phyloP scores from a whole-genome alignment of 176 grass and related monocot species.

The Tuctoria greenei region DNA sequence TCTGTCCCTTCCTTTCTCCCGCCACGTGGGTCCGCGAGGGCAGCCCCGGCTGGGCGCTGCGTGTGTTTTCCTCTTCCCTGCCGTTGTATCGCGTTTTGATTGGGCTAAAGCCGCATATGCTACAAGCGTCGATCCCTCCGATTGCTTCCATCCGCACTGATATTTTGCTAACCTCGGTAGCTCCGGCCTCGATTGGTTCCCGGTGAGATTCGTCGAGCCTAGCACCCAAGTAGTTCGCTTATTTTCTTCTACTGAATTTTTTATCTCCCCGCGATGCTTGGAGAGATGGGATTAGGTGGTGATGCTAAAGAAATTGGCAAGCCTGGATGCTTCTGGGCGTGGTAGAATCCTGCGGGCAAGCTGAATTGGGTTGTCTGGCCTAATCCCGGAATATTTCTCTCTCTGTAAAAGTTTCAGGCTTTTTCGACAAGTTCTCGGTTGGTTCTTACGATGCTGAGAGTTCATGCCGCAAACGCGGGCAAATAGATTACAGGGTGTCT shows the following conservation, averaged over 20 bases:
- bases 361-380: background rate
- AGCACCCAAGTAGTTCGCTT: background rate
- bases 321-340: conserved; percentile 32
- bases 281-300: conserved; percentile 14
- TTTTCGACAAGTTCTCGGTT: conserved; percentile 22
- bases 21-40: background rate
- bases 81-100: background rate
- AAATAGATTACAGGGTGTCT: background rate
- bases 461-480: conserved; percentile 27
- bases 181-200: background rate
- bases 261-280: background rate
- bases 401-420: conserved; percentile 1
- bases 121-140: background rate
- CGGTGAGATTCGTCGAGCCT: background rate
- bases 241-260: conserved; percentile 1
- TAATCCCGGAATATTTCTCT: conserved; percentile 39
- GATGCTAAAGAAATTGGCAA: background rate
- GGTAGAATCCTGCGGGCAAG: conserved; percentile 37
- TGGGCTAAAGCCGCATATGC: background rate
- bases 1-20: conserved; percentile 27
- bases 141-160: background rate
- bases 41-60: background rate
- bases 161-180: background rate
- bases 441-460: conserved; percentile 22
- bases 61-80: background rate